Evolutionary conservation across 352 stramenopile genomes (phyloP), one percentile per base, ranked within the genome.

Genomic region (Phytophthora melonis): DNA sequence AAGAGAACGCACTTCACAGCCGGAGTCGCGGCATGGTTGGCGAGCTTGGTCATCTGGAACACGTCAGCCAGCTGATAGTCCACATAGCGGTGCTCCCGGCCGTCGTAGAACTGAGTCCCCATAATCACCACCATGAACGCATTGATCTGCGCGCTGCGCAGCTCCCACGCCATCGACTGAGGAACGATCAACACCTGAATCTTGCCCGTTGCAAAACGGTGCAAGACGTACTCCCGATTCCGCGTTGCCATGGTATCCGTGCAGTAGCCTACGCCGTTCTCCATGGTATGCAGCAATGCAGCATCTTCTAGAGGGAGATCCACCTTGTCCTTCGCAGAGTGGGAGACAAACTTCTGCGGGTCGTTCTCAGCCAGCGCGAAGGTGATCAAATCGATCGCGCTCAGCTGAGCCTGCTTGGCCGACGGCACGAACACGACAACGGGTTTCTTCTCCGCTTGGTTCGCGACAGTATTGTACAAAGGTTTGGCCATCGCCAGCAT

Each of bases 401-500:
- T 99, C 21, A 99, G 83, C 78, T 99, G 97, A 27, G 97, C 97
- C 79, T 99, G 98, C 78, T 99, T 99, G 23, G 93, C 87, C 16
- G 97, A 99, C 10, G 98, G 97, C 34, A 99, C 98, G 80, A 99
- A 99, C 41, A 99, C 88, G 11, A 99, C 83, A 0, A 91, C 90
- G 27, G 92, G 93, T 72, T 99, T 98, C 43, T 91, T 91, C 27
- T 72, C 75, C 4, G 84, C 79, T 71, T 99, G 95, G 52, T 92
- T 91, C 30, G 86, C 83, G 7, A 99, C 86, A 16, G 92, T 91
- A 78, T 99, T 99, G 88, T 99, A 99, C 50, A 98, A 87, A 11
- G 98, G 98, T 76, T 99, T 99, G 7, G 94, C 93, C 98, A 99
- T 99, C 2, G 98, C 97, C 68, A 99, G 89, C 77, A 99, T 94